Base-by-base conservation (phyloP, 2,329 filamentous ascomycete species). In the Alternaria ventricosa region DNA sequence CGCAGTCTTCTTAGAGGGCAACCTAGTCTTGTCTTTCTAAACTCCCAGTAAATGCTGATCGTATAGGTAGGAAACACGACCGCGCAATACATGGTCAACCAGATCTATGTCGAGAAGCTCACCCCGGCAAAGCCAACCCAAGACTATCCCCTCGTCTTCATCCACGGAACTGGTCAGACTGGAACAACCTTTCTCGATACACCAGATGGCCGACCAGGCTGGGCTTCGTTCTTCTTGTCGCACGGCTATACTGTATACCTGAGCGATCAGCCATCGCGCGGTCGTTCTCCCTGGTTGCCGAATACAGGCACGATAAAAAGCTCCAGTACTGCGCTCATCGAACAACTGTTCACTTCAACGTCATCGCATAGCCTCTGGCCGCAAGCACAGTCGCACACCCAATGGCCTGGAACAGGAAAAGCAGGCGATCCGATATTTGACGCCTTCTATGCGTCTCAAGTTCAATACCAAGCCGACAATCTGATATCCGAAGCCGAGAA, bases 221-320 rank as follows among this genome's bases (percentile, higher is more conserved):
- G 84, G 84, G 82, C 84, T 0, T 83, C 82, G 4, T 79, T 79
- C 60, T 86, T 86, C 68, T 65, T 86, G 7, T 66, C 71, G 6
- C 75, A 80, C n/a, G 83, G 84, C 15, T 83, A 84, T 70, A 80
- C 82, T 47, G 76, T 85, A 50, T 86, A 84, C 71, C 74, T 86
- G 50, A 77, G 82, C 12, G 84, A 86, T 66, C 81, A 84, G 63
- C 78, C 82, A 3, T 79, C 79, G 25, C 81, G 82, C 20, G 84
- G 82, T 28, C 81, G 85, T 33, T 84, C 82, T 18, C 71, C 81
- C 0, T 84, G 81, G 78, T 65, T 75, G 13, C 80, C 83, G 7
- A 67, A 55, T 1, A 70, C 75, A 41, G 78, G 76, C 22, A 64
- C 66, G 54, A 70, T 71, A 43, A 22, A 43, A 0, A 59, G 56